These are phyloP conservation scores for Leptomonas seymouri DNA, from an alignment of 208 protist species.

Conservation along the genomic window DNA sequence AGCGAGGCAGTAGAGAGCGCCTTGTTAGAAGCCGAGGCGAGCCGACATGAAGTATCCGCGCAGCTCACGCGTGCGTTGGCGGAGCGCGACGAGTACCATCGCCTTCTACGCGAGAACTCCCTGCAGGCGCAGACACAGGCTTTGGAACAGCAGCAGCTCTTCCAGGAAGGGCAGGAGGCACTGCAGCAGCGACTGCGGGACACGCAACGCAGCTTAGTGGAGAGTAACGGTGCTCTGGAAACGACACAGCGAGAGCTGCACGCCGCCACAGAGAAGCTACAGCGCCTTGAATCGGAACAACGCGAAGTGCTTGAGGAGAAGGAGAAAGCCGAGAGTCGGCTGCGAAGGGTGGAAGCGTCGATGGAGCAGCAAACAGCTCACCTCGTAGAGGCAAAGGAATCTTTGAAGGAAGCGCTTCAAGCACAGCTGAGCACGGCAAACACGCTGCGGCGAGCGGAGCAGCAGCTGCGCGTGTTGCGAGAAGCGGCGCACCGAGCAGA, in stretches of 20 bases:
- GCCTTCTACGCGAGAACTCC: conserved; percentile 22
- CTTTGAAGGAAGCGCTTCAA: conserved; percentile 33
- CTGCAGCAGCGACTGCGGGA: conserved; percentile 18
- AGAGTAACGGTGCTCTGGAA: conserved; percentile 16
- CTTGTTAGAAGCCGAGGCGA: conserved; percentile 34
- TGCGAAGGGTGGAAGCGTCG: conserved; percentile 2
- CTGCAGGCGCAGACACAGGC: conserved; percentile 41
- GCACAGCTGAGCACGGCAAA: conserved; percentile 20
- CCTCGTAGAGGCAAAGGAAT: conserved; percentile 30
- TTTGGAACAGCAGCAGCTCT: conserved; percentile 69
- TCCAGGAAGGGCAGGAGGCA: conserved; percentile 23
- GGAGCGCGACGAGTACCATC: conserved; percentile 32
- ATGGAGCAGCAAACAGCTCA: conserved; percentile 3
- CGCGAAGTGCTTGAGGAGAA: conserved; percentile 4
- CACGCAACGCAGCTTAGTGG: conserved; percentile 7
- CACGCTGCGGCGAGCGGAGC: conserved; percentile 8
- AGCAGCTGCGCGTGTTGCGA: conserved; percentile 13
- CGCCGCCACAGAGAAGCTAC: conserved; percentile 8
- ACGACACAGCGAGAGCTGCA: conserved; percentile 28
- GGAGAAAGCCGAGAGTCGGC: background rate
- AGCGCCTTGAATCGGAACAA: conserved; percentile 53
- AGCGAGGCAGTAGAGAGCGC: conserved; percentile 47
- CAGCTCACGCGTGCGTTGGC: conserved; percentile 21
- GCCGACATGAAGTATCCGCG: conserved; percentile 25
- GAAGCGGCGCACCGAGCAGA: conserved; percentile 9